phyloP scores from a whole-genome alignment of 768 basidiomycete genomes.

The Boletus fagicola region DNA sequence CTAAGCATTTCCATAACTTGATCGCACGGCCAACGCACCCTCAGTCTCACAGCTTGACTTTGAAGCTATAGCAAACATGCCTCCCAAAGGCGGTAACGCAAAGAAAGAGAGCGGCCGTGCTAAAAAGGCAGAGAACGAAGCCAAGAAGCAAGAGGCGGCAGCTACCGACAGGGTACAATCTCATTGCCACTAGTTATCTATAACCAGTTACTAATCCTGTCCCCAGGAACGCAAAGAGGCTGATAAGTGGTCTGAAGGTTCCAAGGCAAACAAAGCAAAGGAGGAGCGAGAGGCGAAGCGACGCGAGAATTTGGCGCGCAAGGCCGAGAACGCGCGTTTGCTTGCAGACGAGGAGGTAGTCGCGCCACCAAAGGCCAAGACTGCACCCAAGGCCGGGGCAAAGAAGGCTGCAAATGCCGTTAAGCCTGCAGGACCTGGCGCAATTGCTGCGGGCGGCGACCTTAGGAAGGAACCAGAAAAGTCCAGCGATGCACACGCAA shows the following conservation, averaged over 20 bases:
- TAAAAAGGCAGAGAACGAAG: constrained; percentile 90
- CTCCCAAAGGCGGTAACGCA: constrained; percentile 84
- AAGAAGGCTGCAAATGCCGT: constrained; percentile 54
- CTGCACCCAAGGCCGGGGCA: constrained; percentile 58
- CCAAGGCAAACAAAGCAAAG: constrained; percentile 64
- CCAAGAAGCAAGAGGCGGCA: constrained; percentile 68
- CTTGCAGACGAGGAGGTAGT: constrained; percentile 86
- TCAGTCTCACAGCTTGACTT: constrained; percentile 6
- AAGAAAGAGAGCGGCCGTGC: constrained; percentile 91
- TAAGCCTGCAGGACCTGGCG: constrained; percentile 78
- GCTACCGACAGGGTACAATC: constrained; percentile 55
- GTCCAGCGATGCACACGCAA: constrained; percentile 19
- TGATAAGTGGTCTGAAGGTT: constrained; percentile 61
- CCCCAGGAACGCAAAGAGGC: constrained; percentile 70
- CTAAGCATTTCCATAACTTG: background rate
- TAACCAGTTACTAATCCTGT: constrained; percentile 2
- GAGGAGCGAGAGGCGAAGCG: constrained; percentile 81
- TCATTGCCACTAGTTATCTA: background rate
- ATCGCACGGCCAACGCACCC: background rate
- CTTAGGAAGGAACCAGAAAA: constrained; percentile 31
- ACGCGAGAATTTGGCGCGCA: constrained; percentile 76
- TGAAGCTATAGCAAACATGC: constrained; percentile 45
- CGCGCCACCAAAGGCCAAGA: constrained; percentile 56
- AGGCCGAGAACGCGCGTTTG: constrained; percentile 80
- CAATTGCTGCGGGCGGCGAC: constrained; percentile 72